Conservation (phyloP, 106 monocot genomes). For the Narthecium ossifragum region DNA sequence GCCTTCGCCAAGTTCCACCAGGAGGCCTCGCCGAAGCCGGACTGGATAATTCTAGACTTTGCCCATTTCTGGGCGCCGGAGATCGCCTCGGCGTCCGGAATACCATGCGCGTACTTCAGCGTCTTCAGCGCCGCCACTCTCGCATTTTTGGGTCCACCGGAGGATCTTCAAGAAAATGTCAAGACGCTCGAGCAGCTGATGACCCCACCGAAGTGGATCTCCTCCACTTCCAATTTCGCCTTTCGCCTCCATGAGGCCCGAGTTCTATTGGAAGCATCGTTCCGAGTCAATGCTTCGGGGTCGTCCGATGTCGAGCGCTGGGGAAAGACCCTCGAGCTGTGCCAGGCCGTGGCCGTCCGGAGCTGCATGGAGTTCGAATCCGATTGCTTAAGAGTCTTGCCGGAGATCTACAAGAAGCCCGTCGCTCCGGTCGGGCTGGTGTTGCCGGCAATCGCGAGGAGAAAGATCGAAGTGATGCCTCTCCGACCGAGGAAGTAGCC, state of each 20-base stretch:
- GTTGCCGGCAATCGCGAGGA: not conserved
- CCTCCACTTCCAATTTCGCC: constrained; percentile 8
- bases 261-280: not conserved
- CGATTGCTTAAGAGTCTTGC: constrained; percentile 3
- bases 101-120: constrained; percentile 13
- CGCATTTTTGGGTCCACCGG: not conserved
- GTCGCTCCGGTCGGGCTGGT: constrained; percentile 31
- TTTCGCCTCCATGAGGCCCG: constrained; percentile 11
- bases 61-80: constrained; percentile 7
- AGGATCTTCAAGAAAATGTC: not conserved
- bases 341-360: constrained; percentile 13
- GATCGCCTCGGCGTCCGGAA: not conserved
- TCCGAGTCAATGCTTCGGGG: not conserved
- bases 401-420: constrained; percentile 23
- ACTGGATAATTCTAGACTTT: constrained; percentile 30
- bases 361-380: constrained; percentile 23
- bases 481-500: no score
- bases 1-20: constrained; percentile 3
- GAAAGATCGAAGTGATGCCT: not conserved
- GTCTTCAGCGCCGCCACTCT: constrained; percentile 2
- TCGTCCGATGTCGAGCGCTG: constrained; percentile 10
- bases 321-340: not conserved
- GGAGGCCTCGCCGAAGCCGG: not conserved
- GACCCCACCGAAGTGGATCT: constrained; percentile 6
- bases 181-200: not conserved